Evolutionary conservation across 345 rosid species (phyloP).

Genomic region (Erucastrum elatum): DNA sequence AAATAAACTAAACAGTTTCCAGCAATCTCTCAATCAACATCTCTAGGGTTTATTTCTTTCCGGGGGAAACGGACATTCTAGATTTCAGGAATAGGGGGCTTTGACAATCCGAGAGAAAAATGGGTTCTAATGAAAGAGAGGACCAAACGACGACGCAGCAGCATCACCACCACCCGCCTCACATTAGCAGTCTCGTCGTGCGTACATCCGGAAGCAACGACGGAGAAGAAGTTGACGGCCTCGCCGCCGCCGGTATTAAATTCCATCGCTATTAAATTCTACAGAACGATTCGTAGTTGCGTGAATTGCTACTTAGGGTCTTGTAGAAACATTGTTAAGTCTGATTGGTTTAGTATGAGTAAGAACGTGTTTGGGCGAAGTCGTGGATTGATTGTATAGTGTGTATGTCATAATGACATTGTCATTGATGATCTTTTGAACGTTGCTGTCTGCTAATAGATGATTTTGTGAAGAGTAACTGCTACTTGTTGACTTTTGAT

Average conservation of each 20-base stretch:
- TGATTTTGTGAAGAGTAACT: conserved; percentile 33
- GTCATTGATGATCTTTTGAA: background rate
- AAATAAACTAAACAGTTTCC: conserved; percentile 5
- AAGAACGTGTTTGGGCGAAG: conserved; percentile 29
- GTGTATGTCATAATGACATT: no score
- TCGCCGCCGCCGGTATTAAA: conserved; percentile 16
- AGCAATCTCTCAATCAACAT: background rate
- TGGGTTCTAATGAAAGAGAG: conserved; percentile 79
- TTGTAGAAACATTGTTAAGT: conserved; percentile 61
- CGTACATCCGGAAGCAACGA: conserved; percentile 65
- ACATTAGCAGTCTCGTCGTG: conserved; percentile 81
- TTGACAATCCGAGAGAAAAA: conserved; percentile 33
- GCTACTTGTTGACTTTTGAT: conserved; percentile 13
- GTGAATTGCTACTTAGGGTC: conserved; percentile 49
- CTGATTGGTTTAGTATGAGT: conserved; percentile 28
- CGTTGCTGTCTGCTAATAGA: background rate
- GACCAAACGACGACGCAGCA: conserved; percentile 38
- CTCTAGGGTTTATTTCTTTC: background rate
- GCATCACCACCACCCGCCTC: conserved; percentile 65
- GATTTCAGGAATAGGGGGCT: conserved; percentile 12
- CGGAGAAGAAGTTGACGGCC: conserved; percentile 41
- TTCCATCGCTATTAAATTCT: background rate
- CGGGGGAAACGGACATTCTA: conserved; percentile 29
- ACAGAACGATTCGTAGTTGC: background rate
- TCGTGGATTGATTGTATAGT: conserved; percentile 14